phyloP scores from a whole-genome alignment of 2,329 filamentous ascomycete genomes.

The Pseudogymnoascus sp. region DNA sequence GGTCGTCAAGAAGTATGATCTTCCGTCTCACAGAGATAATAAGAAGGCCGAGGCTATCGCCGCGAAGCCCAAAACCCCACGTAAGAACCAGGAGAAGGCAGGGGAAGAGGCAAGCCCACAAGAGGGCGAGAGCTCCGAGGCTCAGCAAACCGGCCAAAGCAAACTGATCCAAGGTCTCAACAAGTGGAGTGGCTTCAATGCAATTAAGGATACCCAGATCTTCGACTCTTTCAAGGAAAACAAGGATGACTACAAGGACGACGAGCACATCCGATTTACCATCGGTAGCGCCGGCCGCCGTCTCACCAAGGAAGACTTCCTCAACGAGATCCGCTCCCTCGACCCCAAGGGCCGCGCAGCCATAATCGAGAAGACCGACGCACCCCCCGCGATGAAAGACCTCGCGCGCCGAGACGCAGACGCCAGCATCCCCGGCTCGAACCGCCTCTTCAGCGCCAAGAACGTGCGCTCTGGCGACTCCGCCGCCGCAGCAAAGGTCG shows the following conservation, averaged over 20 bases:
- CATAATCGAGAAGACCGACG: slow-evolving; percentile 23
- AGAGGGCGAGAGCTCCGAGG: slow-evolving; percentile 30
- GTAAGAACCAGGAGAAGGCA: slow-evolving; percentile 20
- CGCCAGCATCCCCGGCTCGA: slow-evolving; percentile 19
- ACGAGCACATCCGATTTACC: slow-evolving; percentile 66
- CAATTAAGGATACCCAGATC: slow-evolving; percentile 14
- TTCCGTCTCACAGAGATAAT: slow-evolving; percentile 45
- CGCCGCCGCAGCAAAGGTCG: slow-evolving; percentile 13
- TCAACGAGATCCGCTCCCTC: slow-evolving; percentile 63
- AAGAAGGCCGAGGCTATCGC: slow-evolving; percentile 33
- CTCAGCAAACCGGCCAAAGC: slow-evolving; percentile 11
- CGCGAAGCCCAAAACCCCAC: slow-evolving; percentile 44
- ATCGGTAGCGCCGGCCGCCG: slow-evolving; percentile 64
- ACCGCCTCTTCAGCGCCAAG: slow-evolving; percentile 32
- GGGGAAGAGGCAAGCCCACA: slow-evolving; percentile 34
- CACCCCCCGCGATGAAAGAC: slow-evolving; percentile 23
- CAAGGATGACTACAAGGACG: slow-evolving; percentile 49
- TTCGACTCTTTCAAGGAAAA: slow-evolving; percentile 14
- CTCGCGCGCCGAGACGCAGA: slow-evolving; percentile 24
- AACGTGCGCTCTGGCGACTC: slow-evolving; percentile 14
- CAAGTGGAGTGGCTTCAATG: slow-evolving; percentile 22
- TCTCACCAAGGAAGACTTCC: slow-evolving; percentile 75
- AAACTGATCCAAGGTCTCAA: slow-evolving; percentile 6
- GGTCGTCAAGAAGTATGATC: slow-evolving; percentile 75
- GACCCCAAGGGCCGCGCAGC: slow-evolving; percentile 50